Evolutionary conservation across 2,329 filamentous ascomycete genomes (phyloP).

Genomic region (Ascochyta koolunga): DNA sequence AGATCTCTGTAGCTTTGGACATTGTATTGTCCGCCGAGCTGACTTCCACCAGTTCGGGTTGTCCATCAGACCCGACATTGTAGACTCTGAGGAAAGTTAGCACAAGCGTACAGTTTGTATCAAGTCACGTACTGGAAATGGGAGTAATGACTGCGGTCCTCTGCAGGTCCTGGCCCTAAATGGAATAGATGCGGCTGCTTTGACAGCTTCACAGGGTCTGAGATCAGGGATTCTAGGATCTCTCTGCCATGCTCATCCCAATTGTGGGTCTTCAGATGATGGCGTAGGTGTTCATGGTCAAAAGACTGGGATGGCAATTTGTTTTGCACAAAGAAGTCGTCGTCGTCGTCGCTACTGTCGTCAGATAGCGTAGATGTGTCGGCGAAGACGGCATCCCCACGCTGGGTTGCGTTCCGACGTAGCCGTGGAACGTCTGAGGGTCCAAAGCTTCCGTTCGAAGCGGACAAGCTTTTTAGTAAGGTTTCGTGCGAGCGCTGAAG

Average conservation of each 20-base stretch:
- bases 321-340: slow-evolving; percentile 48
- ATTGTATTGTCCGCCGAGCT: slow-evolving; percentile 42
- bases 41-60: slow-evolving; percentile 47
- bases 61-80: slow-evolving; percentile 58
- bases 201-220: slow-evolving; percentile 52
- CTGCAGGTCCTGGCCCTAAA: slow-evolving; percentile 47
- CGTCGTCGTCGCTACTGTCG: slow-evolving; percentile 44
- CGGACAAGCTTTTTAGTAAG: slow-evolving; percentile 37
- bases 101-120: background rate
- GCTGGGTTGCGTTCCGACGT: slow-evolving; percentile 29
- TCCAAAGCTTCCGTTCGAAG: slow-evolving; percentile 36
- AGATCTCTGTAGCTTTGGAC: slow-evolving; percentile 41
- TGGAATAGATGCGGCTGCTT: slow-evolving; percentile 53
- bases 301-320: slow-evolving; percentile 49
- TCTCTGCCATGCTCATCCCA: slow-evolving; percentile 51
- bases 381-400: slow-evolving; percentile 38
- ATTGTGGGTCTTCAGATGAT: slow-evolving; percentile 52
- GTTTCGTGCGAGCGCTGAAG: slow-evolving; percentile 42
- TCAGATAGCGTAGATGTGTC: slow-evolving; percentile 45
- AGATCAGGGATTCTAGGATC: slow-evolving; percentile 52
- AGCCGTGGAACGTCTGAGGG: slow-evolving; percentile 31
- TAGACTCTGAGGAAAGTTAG: slow-evolving; percentile 50
- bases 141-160: slow-evolving; percentile 52
- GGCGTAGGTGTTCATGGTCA: slow-evolving; percentile 53
- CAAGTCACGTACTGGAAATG: slow-evolving; percentile 53